These are phyloP conservation scores for Leucosporidium creatinivorum DNA, from an alignment of 768 basidiomycete species.

Conservation along the genomic window DNA sequence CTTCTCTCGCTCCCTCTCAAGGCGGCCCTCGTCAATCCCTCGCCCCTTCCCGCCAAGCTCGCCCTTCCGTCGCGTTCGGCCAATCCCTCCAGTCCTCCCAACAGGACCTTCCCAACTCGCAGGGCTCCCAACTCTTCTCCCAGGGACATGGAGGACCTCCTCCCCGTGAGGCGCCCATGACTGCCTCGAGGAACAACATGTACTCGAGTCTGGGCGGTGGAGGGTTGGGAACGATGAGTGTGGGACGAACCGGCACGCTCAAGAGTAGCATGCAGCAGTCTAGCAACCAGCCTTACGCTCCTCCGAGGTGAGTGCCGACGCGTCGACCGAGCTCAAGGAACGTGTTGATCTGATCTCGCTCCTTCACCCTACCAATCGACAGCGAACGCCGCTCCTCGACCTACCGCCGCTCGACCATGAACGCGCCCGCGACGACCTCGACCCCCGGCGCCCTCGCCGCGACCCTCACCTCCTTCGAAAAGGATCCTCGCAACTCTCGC, in stretches of 20 bases:
- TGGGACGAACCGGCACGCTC: not conserved
- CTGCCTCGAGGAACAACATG: slow-evolving; percentile 11
- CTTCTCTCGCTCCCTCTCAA: slow-evolving; percentile 12
- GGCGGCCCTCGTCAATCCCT: slow-evolving; percentile 2
- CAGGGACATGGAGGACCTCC: slow-evolving; percentile 25
- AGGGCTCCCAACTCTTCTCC: slow-evolving; percentile 15
- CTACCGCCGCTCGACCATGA: slow-evolving; percentile 23
- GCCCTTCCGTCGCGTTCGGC: not conserved
- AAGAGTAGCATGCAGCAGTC: not conserved
- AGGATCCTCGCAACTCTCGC: slow-evolving; percentile 17
- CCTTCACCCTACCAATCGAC: not conserved
- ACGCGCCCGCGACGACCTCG: slow-evolving; percentile 5
- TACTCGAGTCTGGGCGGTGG: not conserved
- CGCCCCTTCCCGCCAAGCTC: not conserved
- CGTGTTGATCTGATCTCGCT: not conserved
- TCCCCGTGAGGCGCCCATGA: slow-evolving; percentile 14
- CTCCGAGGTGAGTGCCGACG: slow-evolving; percentile 8
- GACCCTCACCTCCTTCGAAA: slow-evolving; percentile 7
- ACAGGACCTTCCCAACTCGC: not conserved
- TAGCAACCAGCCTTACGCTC: slow-evolving; percentile 9
- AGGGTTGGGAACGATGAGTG: slow-evolving; percentile 13
- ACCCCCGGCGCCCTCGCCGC: slow-evolving; percentile 1
- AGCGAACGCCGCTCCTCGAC: slow-evolving; percentile 29
- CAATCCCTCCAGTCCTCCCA: not conserved
- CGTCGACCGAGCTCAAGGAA: not conserved